Evolutionary conservation across 352 stramenopile species (phyloP).

Genomic region (Blastocystis sp.): DNA sequence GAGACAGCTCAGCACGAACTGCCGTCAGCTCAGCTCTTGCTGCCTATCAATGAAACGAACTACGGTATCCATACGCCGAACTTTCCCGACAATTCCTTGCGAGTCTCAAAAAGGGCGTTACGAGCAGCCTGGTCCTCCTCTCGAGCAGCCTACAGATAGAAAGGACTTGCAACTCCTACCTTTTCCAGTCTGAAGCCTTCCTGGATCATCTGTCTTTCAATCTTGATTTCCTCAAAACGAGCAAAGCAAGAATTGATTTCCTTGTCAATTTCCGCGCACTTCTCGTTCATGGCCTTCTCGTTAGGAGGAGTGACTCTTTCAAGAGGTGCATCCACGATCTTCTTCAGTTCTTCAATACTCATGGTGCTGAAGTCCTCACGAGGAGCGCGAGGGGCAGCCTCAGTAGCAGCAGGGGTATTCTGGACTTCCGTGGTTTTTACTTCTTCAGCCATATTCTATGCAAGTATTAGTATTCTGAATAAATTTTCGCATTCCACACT

Average conservation of each 20-base stretch:
- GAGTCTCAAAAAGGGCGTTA: constrained; percentile 10
- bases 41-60: not conserved
- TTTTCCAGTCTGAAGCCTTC: constrained; percentile 2
- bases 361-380: constrained; percentile 19
- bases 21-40: not conserved
- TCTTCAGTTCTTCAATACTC: constrained; percentile 35
- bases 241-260: not conserved
- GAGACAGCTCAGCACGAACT: not conserved
- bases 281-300: constrained; percentile 33
- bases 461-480: not conserved
- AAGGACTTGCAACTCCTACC: not conserved
- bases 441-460: constrained; percentile 39
- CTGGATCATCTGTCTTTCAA: constrained; percentile 9
- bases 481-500: not conserved
- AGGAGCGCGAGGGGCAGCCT: not conserved
- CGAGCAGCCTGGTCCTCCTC: not conserved
- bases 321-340: not conserved
- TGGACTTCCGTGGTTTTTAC: not conserved
- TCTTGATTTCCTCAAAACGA: constrained; percentile 40
- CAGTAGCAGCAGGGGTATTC: not conserved
- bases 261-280: not conserved
- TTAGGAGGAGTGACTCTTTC: not conserved
- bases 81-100: constrained; percentile 8
- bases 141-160: not conserved
- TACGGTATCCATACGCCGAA: not conserved